These are phyloP conservation scores for Capsella bursapastoris DNA, from an alignment of 345 rosid genomes.

Conservation along the genomic window DNA sequence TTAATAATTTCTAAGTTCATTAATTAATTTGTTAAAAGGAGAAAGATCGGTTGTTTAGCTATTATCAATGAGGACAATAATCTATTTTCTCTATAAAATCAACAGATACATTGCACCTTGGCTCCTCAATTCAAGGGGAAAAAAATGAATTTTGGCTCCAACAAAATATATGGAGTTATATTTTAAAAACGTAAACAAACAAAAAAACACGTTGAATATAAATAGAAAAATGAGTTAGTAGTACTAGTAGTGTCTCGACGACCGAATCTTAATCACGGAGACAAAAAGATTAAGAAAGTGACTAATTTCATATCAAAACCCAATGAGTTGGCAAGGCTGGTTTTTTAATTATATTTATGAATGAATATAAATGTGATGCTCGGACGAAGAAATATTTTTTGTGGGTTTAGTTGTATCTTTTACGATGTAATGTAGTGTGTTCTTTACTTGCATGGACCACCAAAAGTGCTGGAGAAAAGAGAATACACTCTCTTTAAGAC, in stretches of 20 bases:
- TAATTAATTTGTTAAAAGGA: neutral
- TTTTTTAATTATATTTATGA: neutral
- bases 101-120: conserved; percentile 18
- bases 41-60: neutral
- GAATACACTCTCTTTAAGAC: neutral
- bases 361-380: neutral
- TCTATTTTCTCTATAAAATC: neutral
- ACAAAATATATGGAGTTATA: neutral
- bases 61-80: neutral
- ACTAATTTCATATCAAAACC: neutral
- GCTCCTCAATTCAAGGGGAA: neutral
- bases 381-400: neutral
- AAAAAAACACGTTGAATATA: neutral
- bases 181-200: neutral
- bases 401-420: neutral
- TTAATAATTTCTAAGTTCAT: neutral
- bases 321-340: conserved; percentile 5
- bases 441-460: conserved; percentile 14
- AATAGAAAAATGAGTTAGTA: neutral
- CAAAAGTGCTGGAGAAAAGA: neutral
- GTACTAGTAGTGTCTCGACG: neutral
- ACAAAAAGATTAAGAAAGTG: neutral
- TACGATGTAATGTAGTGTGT: neutral
- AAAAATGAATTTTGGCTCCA: neutral
- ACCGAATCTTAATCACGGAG: neutral